phyloP scores from a whole-genome alignment of 768 basidiomycete genomes.

The Kwoniella sp. region DNA sequence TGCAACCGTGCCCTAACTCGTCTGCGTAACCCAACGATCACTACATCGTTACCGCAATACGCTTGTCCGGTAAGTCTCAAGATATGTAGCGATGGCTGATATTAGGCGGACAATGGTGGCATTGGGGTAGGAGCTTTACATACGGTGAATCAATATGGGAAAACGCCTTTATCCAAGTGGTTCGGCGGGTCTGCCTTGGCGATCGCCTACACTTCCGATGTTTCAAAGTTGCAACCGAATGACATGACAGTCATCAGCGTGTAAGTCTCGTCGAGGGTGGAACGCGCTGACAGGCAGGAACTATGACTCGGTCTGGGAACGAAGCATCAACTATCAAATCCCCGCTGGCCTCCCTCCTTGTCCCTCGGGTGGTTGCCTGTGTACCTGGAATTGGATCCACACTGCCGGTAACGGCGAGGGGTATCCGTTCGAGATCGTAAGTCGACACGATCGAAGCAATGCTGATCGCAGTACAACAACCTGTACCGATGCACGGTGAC shows the following conservation, averaged over 20 bases:
- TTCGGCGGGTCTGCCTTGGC: conserved; percentile 55
- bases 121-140: conserved; percentile 26
- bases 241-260: conserved; percentile 72
- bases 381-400: conserved; percentile 56
- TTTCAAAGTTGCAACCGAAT: conserved; percentile 58
- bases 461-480: conserved; percentile 23
- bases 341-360: conserved; percentile 67
- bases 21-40: conserved; percentile 9
- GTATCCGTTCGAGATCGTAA: conserved; percentile 33
- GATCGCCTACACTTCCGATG: conserved; percentile 70
- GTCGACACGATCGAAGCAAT: not conserved
- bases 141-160: conserved; percentile 21
- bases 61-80: conserved; percentile 11
- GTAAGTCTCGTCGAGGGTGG: too few species aligned
- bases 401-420: conserved; percentile 27
- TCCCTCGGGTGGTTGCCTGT: conserved; percentile 58
- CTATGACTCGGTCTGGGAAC: conserved; percentile 68
- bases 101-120: not conserved
- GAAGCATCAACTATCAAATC: conserved; percentile 66
- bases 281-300: too few species aligned
- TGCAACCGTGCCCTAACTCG: conserved; percentile 17
- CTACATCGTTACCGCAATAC: not conserved
- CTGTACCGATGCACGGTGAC: conserved; percentile 38
- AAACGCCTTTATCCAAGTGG: conserved; percentile 16
- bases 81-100: not conserved